Percentiles rank a stretch among this genome's conserved stretches.
Conservation (phyloP, 257 asterid genomes). For the Linderniella brevidens region DNA sequence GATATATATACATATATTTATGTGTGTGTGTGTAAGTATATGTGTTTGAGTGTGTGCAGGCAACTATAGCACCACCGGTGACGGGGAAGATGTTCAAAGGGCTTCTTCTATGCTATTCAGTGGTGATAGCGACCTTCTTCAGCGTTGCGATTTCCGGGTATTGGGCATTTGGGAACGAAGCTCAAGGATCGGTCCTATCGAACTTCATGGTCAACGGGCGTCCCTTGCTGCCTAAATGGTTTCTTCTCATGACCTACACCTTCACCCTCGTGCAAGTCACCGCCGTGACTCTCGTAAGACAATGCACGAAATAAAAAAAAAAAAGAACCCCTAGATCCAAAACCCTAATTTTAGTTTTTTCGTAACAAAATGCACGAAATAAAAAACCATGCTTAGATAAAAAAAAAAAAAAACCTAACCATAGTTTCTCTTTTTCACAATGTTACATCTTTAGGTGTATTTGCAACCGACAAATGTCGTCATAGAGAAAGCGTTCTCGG, state of each 20-base stretch:
- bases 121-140: slow-evolving; percentile 40
- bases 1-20: no score
- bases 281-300: slow-evolving; percentile 29
- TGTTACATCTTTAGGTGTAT: slow-evolving; percentile 24
- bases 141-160: slow-evolving; percentile 60
- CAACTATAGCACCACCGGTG: slow-evolving; percentile 57
- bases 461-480: slow-evolving; percentile 50
- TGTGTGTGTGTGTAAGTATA: background rate
- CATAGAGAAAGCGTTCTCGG: slow-evolving; percentile 33
- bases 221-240: slow-evolving; percentile 40
- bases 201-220: slow-evolving; percentile 34
- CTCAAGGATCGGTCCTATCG: slow-evolving; percentile 30
- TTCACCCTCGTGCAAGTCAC: slow-evolving; percentile 42
- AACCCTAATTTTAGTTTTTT: no score
- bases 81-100: slow-evolving; percentile 75
- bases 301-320: background rate
- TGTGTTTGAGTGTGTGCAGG: slow-evolving; percentile 19
- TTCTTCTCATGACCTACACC: slow-evolving; percentile 29
- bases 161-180: slow-evolving; percentile 66
- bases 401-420: no score
- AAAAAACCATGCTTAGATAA: no score
- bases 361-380: no score
- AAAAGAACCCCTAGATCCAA: no score
- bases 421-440: no score
- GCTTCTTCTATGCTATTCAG: slow-evolving; percentile 36